phyloP scores from a whole-genome alignment of 169 alveolate genomes.

The Plasmodium fragile region DNA sequence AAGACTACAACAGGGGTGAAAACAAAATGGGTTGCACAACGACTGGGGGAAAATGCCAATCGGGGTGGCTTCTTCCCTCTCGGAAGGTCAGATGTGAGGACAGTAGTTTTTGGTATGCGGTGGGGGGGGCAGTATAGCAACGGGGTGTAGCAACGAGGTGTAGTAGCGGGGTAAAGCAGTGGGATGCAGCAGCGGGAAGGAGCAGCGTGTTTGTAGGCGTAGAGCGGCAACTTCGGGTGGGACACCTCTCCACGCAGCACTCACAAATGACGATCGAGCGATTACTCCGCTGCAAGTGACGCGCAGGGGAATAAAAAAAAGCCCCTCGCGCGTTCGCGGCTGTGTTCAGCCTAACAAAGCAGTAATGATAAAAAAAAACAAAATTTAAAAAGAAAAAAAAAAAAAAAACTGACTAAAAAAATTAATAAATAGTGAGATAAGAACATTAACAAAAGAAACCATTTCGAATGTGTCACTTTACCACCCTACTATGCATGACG shows the following conservation, averaged over 20 bases:
- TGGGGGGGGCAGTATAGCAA: not conserved
- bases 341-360: not conserved
- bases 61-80: not conserved
- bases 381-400: not conserved
- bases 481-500: not conserved
- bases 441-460: not conserved
- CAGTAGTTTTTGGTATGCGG: not conserved
- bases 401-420: not conserved
- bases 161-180: not conserved
- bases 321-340: not conserved
- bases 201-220: not conserved
- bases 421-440: not conserved
- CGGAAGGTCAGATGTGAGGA: not conserved
- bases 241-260: not conserved
- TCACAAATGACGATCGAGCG: not conserved
- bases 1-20: not conserved
- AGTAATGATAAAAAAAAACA: not conserved
- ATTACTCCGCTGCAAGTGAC: not conserved
- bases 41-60: not conserved
- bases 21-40: not conserved
- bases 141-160: not conserved
- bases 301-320: not conserved
- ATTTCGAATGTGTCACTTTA: constrained; percentile 3
- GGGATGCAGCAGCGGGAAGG: not conserved
- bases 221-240: not conserved